Conservation (phyloP, 257 asterid species). For the Hygrophila difformis region DNA sequence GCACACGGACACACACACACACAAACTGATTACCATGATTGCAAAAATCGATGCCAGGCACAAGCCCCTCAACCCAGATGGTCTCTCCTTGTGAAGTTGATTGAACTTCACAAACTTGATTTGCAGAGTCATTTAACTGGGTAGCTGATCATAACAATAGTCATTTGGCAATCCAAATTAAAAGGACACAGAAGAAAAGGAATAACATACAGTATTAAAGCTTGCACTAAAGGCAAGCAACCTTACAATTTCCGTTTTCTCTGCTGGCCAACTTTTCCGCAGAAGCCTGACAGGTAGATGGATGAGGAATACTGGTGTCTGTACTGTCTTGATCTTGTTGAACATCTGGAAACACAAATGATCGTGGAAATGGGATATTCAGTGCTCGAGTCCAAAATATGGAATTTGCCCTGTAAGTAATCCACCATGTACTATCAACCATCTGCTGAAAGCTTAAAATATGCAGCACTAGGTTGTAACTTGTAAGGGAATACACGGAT, state of each 20-base stretch:
- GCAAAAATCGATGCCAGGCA: conserved; percentile 98
- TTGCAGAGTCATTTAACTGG: conserved; percentile 21
- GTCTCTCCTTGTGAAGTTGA: conserved; percentile 38
- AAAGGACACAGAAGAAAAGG: no score
- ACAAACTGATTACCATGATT: conserved; percentile 70
- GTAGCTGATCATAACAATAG: conserved; percentile 21
- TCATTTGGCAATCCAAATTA: no score
- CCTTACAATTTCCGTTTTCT: conserved; percentile 38
- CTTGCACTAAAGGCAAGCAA: conserved; percentile 14
- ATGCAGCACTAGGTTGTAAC: background rate
- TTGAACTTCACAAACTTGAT: conserved; percentile 35
- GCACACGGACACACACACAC: no score
- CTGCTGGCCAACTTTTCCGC: conserved; percentile 28
- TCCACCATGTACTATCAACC: conserved; percentile 22
- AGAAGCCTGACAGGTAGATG: conserved; percentile 18
- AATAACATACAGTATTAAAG: no score
- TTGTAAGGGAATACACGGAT: conserved; percentile 1
- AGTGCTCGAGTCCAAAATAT: conserved; percentile 95
- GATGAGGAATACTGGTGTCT: conserved; percentile 17
- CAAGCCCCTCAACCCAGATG: conserved; percentile 88
- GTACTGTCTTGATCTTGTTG: conserved; percentile 29
- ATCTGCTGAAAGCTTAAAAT: conserved; percentile 8
- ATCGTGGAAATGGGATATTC: conserved; percentile 69
- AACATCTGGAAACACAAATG: conserved; percentile 37
- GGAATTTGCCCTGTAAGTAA: conserved; percentile 80